These are phyloP conservation scores for Phytophthora idaei DNA, from an alignment of 352 stramenopile genomes.

Conservation along the genomic window DNA sequence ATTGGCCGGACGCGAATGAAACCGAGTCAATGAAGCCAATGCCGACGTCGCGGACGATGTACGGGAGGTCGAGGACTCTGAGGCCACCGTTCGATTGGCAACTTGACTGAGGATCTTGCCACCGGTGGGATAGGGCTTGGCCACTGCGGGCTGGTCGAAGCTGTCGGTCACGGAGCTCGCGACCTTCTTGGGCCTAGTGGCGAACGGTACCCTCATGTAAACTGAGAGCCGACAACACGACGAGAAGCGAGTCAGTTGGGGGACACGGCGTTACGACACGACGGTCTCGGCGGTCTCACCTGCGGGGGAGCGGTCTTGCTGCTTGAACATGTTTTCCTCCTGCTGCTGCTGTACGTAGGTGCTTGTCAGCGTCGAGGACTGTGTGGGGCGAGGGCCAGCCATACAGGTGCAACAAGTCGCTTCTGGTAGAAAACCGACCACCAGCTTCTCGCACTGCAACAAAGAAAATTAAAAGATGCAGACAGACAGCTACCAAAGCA, in stretches of 20 bases:
- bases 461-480: conserved; percentile 3
- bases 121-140: conserved; percentile 27
- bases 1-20: conserved; percentile 37
- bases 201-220: conserved; percentile 52
- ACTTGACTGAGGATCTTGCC: conserved; percentile 42
- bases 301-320: conserved; percentile 26
- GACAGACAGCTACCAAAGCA: background rate
- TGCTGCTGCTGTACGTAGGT: conserved; percentile 8
- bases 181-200: conserved; percentile 39
- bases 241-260: conserved; percentile 15
- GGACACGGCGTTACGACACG: conserved; percentile 14
- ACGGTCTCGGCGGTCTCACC: conserved; percentile 16
- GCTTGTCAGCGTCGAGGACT: conserved; percentile 25
- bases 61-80: conserved; percentile 33
- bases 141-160: conserved; percentile 31
- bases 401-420: conserved; percentile 21
- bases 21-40: conserved; percentile 54
- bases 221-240: conserved; percentile 30
- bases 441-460: conserved; percentile 4
- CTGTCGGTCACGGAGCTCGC: conserved; percentile 28
- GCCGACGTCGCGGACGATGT: conserved; percentile 35
- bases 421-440: conserved; percentile 1
- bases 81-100: conserved; percentile 32
- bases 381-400: conserved; percentile 25
- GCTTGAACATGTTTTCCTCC: conserved; percentile 41